Percentiles rank a stretch among this genome's conserved stretches.
phyloP scores from a whole-genome alignment of 75 land plant species.

The Pseudotsuga menziesii region DNA sequence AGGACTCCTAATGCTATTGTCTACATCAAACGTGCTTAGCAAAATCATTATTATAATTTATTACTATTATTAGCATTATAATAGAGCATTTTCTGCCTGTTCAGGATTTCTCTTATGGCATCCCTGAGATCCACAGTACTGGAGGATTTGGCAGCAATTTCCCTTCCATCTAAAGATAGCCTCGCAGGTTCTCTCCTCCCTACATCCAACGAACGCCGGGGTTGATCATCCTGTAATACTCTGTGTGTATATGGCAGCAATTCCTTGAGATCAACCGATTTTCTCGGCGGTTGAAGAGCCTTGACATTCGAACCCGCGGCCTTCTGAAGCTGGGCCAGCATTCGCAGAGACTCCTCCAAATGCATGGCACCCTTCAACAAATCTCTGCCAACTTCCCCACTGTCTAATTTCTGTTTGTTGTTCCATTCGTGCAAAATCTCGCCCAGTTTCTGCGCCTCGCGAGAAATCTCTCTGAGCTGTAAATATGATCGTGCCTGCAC shows the following conservation, averaged over 20 bases:
- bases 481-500: neutral
- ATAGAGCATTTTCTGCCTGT: too few species aligned
- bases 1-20: too few species aligned
- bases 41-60: too few species aligned
- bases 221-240: neutral
- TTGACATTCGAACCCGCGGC: constrained; percentile 14
- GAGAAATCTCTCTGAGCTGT: neutral
- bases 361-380: constrained; percentile 46
- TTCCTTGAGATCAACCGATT: constrained; percentile 6
- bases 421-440: neutral
- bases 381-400: constrained; percentile 26
- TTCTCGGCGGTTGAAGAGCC: neutral
- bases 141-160: neutral
- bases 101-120: too few species aligned
- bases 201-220: neutral
- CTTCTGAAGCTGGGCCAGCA: constrained; percentile 47
- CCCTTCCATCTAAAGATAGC: constrained; percentile 1
- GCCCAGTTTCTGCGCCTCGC: neutral
- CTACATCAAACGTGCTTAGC: too few species aligned
- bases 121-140: neutral
- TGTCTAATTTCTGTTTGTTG: constrained; percentile 9
- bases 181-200: neutral
- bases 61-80: too few species aligned
- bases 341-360: constrained; percentile 52
- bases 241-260: neutral